phyloP scores from a whole-genome alignment of 441 rosid genomes.

The Hura crepitans region DNA sequence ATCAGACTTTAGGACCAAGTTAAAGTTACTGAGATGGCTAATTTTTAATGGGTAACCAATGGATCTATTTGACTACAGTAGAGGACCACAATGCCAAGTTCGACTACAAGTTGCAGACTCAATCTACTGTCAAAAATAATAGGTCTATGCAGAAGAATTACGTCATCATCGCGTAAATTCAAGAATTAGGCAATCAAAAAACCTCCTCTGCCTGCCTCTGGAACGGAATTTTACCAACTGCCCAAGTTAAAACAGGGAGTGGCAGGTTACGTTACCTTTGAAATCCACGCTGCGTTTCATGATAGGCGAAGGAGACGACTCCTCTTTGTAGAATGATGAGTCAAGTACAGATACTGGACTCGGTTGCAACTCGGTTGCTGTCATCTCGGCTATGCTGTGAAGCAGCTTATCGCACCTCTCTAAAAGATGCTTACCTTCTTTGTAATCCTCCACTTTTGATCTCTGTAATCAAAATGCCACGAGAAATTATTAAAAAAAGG shows the following conservation, averaged over 20 bases:
- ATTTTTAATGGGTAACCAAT: not conserved
- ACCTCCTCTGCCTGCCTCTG: not conserved
- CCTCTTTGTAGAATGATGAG: slow-evolving; percentile 73
- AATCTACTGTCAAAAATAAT: slow-evolving; percentile 13
- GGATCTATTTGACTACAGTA: not conserved
- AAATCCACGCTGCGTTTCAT: slow-evolving; percentile 78
- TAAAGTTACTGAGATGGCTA: slow-evolving; percentile 16
- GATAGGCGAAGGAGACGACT: slow-evolving; percentile 70
- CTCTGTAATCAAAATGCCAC: slow-evolving; percentile 33
- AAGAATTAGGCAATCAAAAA: slow-evolving; percentile 7
- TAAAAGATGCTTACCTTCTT: slow-evolving; percentile 55
- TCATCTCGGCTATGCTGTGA: slow-evolving; percentile 78
- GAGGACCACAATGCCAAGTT: slow-evolving; percentile 18
- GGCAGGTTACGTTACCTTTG: slow-evolving; percentile 41
- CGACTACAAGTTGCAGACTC: slow-evolving; percentile 15
- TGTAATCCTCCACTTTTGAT: slow-evolving; percentile 53
- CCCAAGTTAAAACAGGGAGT: not conserved
- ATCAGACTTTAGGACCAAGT: not conserved
- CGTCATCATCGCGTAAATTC: slow-evolving; percentile 8
- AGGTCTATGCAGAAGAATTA: not conserved
- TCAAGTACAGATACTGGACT: slow-evolving; percentile 96
- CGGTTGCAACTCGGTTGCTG: slow-evolving; percentile 63
- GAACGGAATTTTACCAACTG: not conserved
- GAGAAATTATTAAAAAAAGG: not conserved
- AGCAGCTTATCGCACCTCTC: slow-evolving; percentile 91